phyloP scores from a whole-genome alignment of 352 stramenopile genomes.

The Aphanomyces euteiches region DNA sequence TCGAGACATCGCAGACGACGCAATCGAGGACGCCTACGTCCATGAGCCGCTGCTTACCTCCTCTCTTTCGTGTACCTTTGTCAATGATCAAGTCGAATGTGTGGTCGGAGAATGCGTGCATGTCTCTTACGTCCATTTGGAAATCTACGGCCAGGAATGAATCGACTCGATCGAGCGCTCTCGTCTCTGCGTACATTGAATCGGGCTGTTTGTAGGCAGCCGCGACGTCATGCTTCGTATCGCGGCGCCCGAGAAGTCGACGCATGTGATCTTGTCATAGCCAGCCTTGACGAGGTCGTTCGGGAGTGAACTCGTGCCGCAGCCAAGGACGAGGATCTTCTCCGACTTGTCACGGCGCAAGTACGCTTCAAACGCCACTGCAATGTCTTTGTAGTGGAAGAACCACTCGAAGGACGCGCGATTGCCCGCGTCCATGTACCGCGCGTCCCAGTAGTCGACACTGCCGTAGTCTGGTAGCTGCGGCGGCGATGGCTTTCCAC shows the following conservation, averaged over 20 bases:
- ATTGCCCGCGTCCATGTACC: conserved; percentile 21
- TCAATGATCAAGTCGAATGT: conserved; percentile 28
- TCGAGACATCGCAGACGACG: conserved; percentile 21
- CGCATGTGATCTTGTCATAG: conserved; percentile 27
- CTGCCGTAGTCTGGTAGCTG: conserved; percentile 10
- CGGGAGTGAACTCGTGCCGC: conserved; percentile 22
- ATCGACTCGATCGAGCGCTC: background rate
- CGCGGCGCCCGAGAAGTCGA: conserved; percentile 29
- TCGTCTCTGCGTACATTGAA: conserved; percentile 17
- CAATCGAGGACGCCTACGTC: conserved; percentile 24
- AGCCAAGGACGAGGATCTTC: conserved; percentile 28
- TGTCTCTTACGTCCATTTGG: conserved; percentile 24
- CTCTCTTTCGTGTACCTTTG: conserved; percentile 12
- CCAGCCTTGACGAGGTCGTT: conserved; percentile 21
- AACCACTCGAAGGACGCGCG: conserved; percentile 6
- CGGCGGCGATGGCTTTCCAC: too few relatives aligned
- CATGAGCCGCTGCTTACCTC: background rate
- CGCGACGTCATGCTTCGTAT: conserved; percentile 23
- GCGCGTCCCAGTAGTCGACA: conserved; percentile 24
- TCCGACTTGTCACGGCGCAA: conserved; percentile 11
- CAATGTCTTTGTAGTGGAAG: conserved; percentile 17
- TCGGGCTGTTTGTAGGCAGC: background rate
- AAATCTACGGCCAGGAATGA: conserved; percentile 5
- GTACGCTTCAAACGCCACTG: conserved; percentile 16
- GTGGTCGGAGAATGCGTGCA: conserved; percentile 13